These are phyloP conservation scores for Stemphylium vesicarium DNA, from an alignment of 2,329 filamentous ascomycete genomes.

Conservation along the genomic window DNA sequence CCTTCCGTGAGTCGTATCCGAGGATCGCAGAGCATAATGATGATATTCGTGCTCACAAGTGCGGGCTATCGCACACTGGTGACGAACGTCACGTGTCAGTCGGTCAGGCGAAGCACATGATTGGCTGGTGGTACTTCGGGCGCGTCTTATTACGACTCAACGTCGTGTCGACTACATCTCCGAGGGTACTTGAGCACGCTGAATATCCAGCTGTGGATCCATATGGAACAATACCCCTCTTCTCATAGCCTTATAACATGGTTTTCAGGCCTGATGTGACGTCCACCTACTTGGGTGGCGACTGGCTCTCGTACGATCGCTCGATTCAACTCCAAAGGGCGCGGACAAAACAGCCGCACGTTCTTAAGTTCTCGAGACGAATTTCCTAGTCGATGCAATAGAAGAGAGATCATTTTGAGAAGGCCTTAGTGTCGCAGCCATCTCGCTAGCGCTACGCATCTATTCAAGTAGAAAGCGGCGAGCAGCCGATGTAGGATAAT, in stretches of 20 bases:
- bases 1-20: neutral
- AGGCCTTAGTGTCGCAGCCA: neutral
- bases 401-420: neutral
- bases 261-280: neutral
- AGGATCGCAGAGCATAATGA: too few relatives aligned
- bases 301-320: neutral
- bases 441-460: conserved; percentile 1
- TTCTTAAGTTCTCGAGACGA: neutral
- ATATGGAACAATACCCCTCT: neutral
- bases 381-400: neutral
- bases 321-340: neutral
- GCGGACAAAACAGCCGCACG: neutral
- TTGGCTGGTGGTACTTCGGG: conserved; percentile 9
- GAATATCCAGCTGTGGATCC: neutral
- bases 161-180: conserved; percentile 2
- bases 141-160: neutral
- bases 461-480: conserved; percentile 2
- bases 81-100: neutral
- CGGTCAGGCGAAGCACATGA: neutral
- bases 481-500: neutral
- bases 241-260: neutral
- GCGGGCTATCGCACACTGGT: neutral
- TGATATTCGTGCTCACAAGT: too few relatives aligned
- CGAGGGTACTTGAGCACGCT: neutral
- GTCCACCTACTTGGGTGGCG: neutral